Evolutionary conservation across 768 basidiomycete species (phyloP).

Genomic region (Trametes gibbosa): DNA sequence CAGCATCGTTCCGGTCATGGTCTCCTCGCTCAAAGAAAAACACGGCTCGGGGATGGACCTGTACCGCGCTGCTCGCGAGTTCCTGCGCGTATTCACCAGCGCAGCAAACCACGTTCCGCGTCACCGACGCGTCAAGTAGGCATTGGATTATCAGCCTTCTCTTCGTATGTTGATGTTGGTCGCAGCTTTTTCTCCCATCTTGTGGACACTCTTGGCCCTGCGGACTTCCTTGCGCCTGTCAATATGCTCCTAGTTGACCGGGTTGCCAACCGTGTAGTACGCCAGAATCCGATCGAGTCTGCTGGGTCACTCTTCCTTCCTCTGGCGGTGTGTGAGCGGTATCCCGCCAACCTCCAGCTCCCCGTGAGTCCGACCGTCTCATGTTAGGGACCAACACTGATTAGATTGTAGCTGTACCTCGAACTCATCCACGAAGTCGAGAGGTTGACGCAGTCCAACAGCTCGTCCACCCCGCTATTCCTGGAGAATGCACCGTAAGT

Average conservation of each 20-base stretch:
- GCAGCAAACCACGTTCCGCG: constrained; percentile 89
- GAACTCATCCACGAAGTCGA: constrained; percentile 67
- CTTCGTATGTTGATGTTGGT: background rate
- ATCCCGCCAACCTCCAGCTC: constrained; percentile 46
- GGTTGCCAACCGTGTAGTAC: constrained; percentile 61
- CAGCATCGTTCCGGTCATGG: constrained; percentile 92
- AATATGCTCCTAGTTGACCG: constrained; percentile 86
- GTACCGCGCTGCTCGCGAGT: constrained; percentile 69
- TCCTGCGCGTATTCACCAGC: constrained; percentile 90
- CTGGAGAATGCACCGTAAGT: constrained; percentile 57
- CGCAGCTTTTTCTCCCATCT: constrained; percentile 87
- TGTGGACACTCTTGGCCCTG: constrained; percentile 73
- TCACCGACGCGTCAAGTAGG: constrained; percentile 86
- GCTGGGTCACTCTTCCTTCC: constrained; percentile 63
- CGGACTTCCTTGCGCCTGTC: constrained; percentile 79
- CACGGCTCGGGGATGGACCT: constrained; percentile 56
- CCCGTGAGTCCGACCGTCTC: constrained; percentile 39
- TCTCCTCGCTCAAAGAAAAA: constrained; percentile 64
- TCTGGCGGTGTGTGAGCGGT: constrained; percentile 59
- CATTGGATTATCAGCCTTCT: constrained; percentile 11
- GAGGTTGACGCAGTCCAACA: constrained; percentile 45
- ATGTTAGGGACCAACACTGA: background rate
- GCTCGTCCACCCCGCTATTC: constrained; percentile 41
- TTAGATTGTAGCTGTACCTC: constrained; percentile 47
- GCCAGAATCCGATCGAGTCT: constrained; percentile 60